Evolutionary conservation across 1,284 basidiomycete genomes (phyloP).

Genomic region (Ceratobasidium sp.): DNA sequence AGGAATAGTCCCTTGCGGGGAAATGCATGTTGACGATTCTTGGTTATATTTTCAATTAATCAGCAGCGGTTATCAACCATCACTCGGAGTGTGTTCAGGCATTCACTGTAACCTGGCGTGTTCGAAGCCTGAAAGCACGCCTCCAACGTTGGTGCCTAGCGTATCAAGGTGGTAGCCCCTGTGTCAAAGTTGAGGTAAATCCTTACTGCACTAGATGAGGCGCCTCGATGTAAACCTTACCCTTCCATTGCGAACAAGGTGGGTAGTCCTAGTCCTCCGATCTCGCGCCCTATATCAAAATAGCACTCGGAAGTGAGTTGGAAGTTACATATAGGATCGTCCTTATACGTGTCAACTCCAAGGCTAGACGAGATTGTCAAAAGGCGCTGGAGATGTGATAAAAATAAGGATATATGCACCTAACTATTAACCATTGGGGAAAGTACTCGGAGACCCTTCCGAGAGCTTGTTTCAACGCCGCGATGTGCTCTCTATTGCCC

Average conservation of each 20-base stretch:
- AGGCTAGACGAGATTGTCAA: slow-evolving; percentile 49
- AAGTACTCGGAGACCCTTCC: slow-evolving; percentile 51
- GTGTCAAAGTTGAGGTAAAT: slow-evolving; percentile 4
- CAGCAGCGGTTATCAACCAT: neutral
- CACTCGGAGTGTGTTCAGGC: neutral
- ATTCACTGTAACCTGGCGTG: neutral
- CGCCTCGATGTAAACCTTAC: slow-evolving; percentile 48
- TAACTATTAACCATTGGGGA: slow-evolving; percentile 54
- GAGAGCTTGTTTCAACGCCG: slow-evolving; percentile 50
- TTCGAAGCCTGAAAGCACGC: slow-evolving; percentile 28
- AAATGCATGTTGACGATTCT: neutral
- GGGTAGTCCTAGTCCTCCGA: slow-evolving; percentile 51
- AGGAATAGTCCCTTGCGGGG: slow-evolving; percentile 44
- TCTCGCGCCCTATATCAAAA: slow-evolving; percentile 53
- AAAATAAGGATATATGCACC: slow-evolving; percentile 49
- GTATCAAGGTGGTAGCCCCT: slow-evolving; percentile 36
- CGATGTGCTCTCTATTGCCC: slow-evolving; percentile 53
- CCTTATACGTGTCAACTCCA: slow-evolving; percentile 57
- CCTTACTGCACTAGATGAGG: neutral
- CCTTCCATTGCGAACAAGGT: slow-evolving; percentile 58
- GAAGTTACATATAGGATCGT: slow-evolving; percentile 57
- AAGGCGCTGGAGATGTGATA: neutral
- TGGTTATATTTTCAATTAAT: slow-evolving; percentile 22
- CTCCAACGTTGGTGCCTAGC: slow-evolving; percentile 36
- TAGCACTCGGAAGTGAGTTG: slow-evolving; percentile 54